Conservation (phyloP, 345 rosid species). For the Mallotus nudiflorus region DNA sequence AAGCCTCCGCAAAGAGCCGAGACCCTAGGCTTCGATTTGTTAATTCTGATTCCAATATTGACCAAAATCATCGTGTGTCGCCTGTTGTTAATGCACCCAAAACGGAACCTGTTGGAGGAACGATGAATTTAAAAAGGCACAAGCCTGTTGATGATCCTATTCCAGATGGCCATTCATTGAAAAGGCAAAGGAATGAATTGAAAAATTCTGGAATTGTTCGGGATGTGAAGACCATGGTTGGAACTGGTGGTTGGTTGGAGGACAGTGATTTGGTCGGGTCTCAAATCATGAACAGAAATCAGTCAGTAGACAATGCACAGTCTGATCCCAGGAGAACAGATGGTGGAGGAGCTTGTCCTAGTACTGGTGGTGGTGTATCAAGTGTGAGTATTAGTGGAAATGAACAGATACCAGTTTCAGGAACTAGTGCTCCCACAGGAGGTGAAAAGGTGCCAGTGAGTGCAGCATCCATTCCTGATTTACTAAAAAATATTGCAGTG, state of each 20-base stretch:
- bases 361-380: constrained; percentile 31
- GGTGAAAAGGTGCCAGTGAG: constrained; percentile 13
- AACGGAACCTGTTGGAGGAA: constrained; percentile 43
- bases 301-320: constrained; percentile 26
- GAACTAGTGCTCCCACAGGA: constrained; percentile 25
- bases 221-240: constrained; percentile 40
- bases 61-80: constrained; percentile 32
- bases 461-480: constrained; percentile 42
- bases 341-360: constrained; percentile 38
- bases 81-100: constrained; percentile 31
- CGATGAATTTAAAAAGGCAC: constrained; percentile 56
- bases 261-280: constrained; percentile 43
- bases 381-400: constrained; percentile 34
- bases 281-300: constrained; percentile 35
- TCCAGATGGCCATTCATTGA: constrained; percentile 53
- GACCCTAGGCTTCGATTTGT: constrained; percentile 87
- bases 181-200: constrained; percentile 53
- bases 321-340: constrained; percentile 45
- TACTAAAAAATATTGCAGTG: constrained; percentile 67
- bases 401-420: constrained; percentile 36
- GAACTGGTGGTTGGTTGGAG: constrained; percentile 75
- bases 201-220: constrained; percentile 36
- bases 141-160: constrained; percentile 51
- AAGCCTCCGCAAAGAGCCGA: constrained; percentile 68
- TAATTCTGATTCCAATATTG: constrained; percentile 45